Conservation (phyloP, 176 grass and related monocot genomes). For the Saccharum spontaneum region DNA sequence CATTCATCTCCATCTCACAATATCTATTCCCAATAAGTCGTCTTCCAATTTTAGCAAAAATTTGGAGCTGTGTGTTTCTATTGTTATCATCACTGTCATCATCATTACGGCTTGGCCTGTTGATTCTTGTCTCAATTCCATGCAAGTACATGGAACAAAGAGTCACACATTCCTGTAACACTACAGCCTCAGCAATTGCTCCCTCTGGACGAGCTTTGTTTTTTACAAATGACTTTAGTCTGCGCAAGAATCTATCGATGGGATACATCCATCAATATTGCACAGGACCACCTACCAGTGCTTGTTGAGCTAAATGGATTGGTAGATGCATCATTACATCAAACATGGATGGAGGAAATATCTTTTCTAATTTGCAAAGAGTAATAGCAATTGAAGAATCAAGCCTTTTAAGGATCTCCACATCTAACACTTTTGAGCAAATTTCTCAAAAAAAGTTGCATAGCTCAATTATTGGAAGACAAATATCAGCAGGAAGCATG, state of each 20-base stretch:
- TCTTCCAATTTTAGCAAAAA: too few species aligned
- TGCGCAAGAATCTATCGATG: background rate
- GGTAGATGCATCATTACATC: background rate
- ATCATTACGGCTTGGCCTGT: background rate
- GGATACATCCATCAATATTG: conserved; percentile 6
- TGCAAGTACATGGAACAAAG: background rate
- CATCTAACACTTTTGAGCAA: background rate
- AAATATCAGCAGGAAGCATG: background rate
- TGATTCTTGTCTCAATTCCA: background rate
- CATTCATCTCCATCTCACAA: too few species aligned
- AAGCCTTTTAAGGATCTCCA: background rate
- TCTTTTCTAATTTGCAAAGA: background rate
- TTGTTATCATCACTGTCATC: background rate
- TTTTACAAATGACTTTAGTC: background rate
- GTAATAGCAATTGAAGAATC: background rate
- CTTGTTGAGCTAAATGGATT: background rate
- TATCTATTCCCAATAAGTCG: too few species aligned
- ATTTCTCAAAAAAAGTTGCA: conserved; percentile 1
- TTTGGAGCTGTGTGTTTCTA: too few species aligned
- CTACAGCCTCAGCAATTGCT: background rate
- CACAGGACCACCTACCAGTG: background rate
- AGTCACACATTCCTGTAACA: background rate
- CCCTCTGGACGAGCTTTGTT: background rate
- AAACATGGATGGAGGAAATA: background rate
- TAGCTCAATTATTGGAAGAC: background rate